These are phyloP conservation scores for Phytophthora cryptogea DNA, from an alignment of 352 stramenopile genomes.

Conservation along the genomic window DNA sequence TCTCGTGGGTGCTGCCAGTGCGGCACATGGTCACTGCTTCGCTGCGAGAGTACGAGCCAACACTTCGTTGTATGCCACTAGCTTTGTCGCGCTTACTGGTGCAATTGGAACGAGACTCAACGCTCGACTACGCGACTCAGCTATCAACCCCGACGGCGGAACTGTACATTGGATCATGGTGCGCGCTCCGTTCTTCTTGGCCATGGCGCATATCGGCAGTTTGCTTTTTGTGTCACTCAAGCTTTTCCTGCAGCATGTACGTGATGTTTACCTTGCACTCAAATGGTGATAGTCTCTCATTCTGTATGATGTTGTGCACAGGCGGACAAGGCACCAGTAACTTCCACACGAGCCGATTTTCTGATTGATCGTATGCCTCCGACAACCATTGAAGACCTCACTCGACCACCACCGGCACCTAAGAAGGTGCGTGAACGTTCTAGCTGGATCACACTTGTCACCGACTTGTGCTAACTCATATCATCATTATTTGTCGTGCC, in stretches of 20 bases:
- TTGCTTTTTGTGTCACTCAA: slow-evolving; percentile 72
- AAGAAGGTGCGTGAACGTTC: slow-evolving; percentile 30
- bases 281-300: not conserved
- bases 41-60: slow-evolving; percentile 50
- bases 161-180: slow-evolving; percentile 80
- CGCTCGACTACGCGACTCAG: slow-evolving; percentile 65
- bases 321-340: slow-evolving; percentile 35
- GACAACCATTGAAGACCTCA: slow-evolving; percentile 43
- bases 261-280: slow-evolving; percentile 1
- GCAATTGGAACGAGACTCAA: slow-evolving; percentile 74
- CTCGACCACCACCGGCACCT: slow-evolving; percentile 32
- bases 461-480: not conserved
- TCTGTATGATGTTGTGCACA: slow-evolving; percentile 7
- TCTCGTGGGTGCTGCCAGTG: slow-evolving; percentile 36
- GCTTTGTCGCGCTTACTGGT: slow-evolving; percentile 52
- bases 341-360: slow-evolving; percentile 1
- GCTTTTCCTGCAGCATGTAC: slow-evolving; percentile 77
- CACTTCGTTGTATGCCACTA: slow-evolving; percentile 53
- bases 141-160: slow-evolving; percentile 76
- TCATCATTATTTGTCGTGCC: not conserved
- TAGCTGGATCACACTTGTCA: not conserved
- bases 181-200: slow-evolving; percentile 64
- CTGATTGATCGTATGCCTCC: slow-evolving; percentile 11
- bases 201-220: slow-evolving; percentile 63
- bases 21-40: slow-evolving; percentile 59